A percentile compares a stretch with the other conserved stretches of the same genome.
Evolutionary conservation across 192 early-diverging fungal genomes (phyloP).

Genomic region (Coemansia sp.): DNA sequence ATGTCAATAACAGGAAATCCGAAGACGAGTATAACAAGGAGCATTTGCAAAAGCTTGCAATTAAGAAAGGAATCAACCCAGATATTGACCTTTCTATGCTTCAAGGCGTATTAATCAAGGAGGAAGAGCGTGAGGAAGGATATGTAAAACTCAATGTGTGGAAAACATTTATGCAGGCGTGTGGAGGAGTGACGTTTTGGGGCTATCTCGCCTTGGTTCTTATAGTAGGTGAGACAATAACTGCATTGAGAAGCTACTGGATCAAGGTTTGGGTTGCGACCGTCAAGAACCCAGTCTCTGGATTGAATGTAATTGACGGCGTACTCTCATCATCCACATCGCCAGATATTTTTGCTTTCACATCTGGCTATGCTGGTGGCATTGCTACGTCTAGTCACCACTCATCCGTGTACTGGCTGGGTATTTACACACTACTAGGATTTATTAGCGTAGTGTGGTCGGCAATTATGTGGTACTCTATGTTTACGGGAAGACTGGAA

Average conservation of each 20-base stretch:
- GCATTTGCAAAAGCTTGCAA: no score
- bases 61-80: no score
- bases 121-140: conserved; percentile 72
- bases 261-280: conserved; percentile 62
- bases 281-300: neutral
- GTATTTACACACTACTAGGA: conserved; percentile 60
- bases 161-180: conserved; percentile 67
- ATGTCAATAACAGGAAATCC: no score
- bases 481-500: conserved; percentile 29
- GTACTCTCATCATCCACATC: no score
- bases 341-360: no score
- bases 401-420: conserved; percentile 53
- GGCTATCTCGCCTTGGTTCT: conserved; percentile 31
- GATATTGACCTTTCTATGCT: neutral
- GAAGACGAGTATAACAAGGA: no score
- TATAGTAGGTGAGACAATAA: conserved; percentile 39
- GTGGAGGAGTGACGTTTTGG: conserved; percentile 66
- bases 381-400: neutral
- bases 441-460: conserved; percentile 42
- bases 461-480: conserved; percentile 27
- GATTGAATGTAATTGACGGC: no score
- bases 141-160: conserved; percentile 71
- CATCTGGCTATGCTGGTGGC: neutral
- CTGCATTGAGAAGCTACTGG: conserved; percentile 64
- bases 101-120: conserved; percentile 54